Evolutionary conservation across 306 rosid genomes (phyloP), one percentile per base, ranked within the genome.

Genomic region (Casuarina equisetifolia): DNA sequence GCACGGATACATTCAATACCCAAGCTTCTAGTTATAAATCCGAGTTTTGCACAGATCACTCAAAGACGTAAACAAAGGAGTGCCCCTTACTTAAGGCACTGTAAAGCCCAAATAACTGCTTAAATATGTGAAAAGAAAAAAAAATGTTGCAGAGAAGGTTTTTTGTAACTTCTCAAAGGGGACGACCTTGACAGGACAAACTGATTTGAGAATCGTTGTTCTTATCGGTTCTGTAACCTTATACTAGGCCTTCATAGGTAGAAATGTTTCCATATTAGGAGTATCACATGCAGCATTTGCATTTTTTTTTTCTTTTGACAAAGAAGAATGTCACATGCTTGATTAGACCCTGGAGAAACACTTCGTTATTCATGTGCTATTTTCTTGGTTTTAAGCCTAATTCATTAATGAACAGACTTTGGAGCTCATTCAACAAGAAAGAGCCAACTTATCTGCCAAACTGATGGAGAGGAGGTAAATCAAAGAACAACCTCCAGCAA

Each of bases 361-460:
- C 10, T 74, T 19, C 54, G 81, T 82, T 72, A 76, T 63, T 76
- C 72, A 19, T 83, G 51, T 78, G 61, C 66, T 76, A 53, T 75
- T 54, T 62, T 78, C 70, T 81, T 76, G 76, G 48, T 68, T 53
- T 70, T 82, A 69, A 81, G 35, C 79, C n/a, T 66, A 78, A 76
- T 67, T 72, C 42, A 85, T 76, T 70, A 68, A 76, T 68, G 73
- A 48, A 74, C 78, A 92, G 97, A 88, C 91, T 52, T 82, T 88
- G 86, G 92, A 84, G 81, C 97, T 94, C 77, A 87, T 89, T 78
- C 88, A 81, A 59, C 93, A 94, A 82, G 98, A 94, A 83, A 88
- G 73, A 81, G 76, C 75, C 72, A 79, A 84, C 69, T 84, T 94
- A 55, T 85, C 91, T 72, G 76, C 86, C 81, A 89, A 86, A 86